Percentiles rank a stretch among this genome's conserved stretches.
These are phyloP conservation scores for Chlorella sp. DNA, from an alignment of 139 green algal genomes.

Conservation along the genomic window DNA sequence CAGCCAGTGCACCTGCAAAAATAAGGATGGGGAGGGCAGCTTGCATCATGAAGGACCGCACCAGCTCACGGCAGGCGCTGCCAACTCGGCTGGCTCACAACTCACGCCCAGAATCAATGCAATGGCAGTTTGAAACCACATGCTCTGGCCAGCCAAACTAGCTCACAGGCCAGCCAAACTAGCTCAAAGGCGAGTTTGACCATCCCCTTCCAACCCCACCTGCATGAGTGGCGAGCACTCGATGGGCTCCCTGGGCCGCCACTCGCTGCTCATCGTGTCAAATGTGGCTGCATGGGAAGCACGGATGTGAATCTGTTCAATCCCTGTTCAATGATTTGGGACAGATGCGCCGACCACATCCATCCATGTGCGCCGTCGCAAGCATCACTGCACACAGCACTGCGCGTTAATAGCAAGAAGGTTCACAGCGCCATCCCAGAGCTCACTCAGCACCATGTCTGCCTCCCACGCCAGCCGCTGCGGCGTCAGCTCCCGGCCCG, in stretches of 20 bases:
- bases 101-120: too few relatives aligned
- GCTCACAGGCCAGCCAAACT: too few relatives aligned
- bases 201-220: slow-evolving; percentile 8
- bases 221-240: slow-evolving; percentile 40
- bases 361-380: too few relatives aligned
- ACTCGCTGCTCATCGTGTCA: slow-evolving; percentile 60
- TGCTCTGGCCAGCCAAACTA: too few relatives aligned
- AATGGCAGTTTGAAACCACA: too few relatives aligned
- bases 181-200: too few relatives aligned
- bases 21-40: background rate
- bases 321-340: too few relatives aligned
- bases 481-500: background rate
- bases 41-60: background rate
- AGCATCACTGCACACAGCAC: too few relatives aligned
- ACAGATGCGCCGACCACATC: too few relatives aligned
- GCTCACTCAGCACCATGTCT: slow-evolving; percentile 4
- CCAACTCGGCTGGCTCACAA: too few relatives aligned
- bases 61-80: background rate
- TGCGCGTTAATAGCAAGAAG: too few relatives aligned
- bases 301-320: background rate
- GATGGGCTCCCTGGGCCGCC: slow-evolving; percentile 31
- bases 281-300: slow-evolving; percentile 59
- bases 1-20: slow-evolving; percentile 87
- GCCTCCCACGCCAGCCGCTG: slow-evolving; percentile 24
- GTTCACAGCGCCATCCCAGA: too few relatives aligned